Evolutionary conservation across 2,329 filamentous ascomycete species (phyloP), one percentile per base, ranked within the genome.

Genomic region (Colletotrichum navitas): DNA sequence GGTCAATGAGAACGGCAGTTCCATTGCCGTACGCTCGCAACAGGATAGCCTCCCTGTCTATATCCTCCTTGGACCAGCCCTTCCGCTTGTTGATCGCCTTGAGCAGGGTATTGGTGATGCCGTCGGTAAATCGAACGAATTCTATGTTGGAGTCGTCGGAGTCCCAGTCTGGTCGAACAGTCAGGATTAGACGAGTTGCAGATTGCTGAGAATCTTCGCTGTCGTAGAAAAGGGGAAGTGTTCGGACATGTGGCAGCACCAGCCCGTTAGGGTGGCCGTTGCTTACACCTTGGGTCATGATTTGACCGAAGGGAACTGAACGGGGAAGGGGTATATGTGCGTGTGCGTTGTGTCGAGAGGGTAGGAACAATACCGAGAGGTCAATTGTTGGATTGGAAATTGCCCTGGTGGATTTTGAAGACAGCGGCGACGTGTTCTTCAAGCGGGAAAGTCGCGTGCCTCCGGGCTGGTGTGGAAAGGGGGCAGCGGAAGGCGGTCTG

Each of bases 1-100:
- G 93, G 84, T 99, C 96, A 83, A 99, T 99, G 76, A 99, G 88
- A 66, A 98, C 88, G 79, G 97, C 94, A 76, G 96, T 98, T 74
- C 95, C 94, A 80, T 96, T 92, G 76, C 96, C 96, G 82, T 98
- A 99, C 73, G 96, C 96, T 76, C 96, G 91, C 78, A 99, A 89
- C 74, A 99, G 87, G 75, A 98, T 90, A 43, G 96, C 93, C 75
- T 97, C 93, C 73, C 88, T 88, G 81, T 98, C 95, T 75, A 95
- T 87, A 77, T 94, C 88, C 64, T 94, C 90, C 76, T 92, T 89
- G 62, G 93, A 91, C 75, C 92, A 85, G 61, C 93, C 93, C 1
- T 85, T 80, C 34, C 86, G 86, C 75, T 86, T 88, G 80, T 94
- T 93, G 78, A 93, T 83, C n/a, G 91, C 91, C 81, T 95, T 95